phyloP scores from a whole-genome alignment of 169 alveolate species.

The Neospora caninum region DNA sequence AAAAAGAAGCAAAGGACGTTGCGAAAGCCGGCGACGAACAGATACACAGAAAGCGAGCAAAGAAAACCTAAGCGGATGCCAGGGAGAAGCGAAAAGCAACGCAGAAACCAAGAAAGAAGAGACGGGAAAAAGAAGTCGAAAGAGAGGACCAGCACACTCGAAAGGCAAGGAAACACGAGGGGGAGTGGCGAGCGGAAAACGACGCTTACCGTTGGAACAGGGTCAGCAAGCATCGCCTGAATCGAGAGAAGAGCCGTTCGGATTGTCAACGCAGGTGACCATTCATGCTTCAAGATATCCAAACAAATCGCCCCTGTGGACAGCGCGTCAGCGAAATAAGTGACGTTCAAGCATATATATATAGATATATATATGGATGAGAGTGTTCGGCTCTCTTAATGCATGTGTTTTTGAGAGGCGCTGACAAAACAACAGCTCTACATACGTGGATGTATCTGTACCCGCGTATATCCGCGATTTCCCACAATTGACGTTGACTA shows the following conservation, averaged over 20 bases:
- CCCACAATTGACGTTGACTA: no score
- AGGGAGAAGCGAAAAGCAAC: no score
- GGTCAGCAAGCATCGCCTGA: conserved; percentile 87
- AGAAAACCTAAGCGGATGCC: no score
- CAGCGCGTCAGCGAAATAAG: neutral
- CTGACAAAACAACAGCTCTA: no score
- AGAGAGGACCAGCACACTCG: neutral
- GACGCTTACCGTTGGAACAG: conserved; percentile 78
- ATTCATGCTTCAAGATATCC: conserved; percentile 94
- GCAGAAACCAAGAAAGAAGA: neutral
- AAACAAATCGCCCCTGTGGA: conserved; percentile 93
- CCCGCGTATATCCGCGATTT: no score
- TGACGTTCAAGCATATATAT: neutral
- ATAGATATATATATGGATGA: no score
- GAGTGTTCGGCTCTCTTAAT: no score
- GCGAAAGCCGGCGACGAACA: no score
- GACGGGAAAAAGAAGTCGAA: neutral
- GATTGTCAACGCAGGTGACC: conserved; percentile 98
- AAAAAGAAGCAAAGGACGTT: no score
- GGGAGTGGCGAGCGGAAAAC: neutral
- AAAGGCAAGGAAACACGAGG: neutral
- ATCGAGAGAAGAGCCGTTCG: conserved; percentile 93
- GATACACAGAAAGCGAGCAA: no score
- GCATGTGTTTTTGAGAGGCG: no score
- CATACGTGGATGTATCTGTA: no score